A percentile compares a stretch with the other conserved stretches of the same genome.
Conservation (phyloP, 2,329 filamentous ascomycete species). For the Fusarium succisae region DNA sequence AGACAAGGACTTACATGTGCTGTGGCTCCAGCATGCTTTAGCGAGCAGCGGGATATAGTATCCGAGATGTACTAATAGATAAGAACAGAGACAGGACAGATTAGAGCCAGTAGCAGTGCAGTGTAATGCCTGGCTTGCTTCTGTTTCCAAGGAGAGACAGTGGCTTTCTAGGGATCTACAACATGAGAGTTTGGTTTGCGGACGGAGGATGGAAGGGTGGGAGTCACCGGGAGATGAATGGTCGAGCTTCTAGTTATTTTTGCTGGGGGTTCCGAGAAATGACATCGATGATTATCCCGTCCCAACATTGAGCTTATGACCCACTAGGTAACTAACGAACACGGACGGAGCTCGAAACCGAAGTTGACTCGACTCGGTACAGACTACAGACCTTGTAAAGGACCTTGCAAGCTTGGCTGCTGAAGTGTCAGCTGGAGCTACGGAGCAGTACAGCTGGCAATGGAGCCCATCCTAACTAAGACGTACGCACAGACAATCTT, state of each 20-base stretch:
- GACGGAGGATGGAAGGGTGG: not conserved
- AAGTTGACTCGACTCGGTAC: not conserved
- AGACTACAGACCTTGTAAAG: not conserved
- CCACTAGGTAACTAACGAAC: not conserved
- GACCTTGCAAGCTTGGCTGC: not conserved
- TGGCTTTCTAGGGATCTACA: slow-evolving; percentile 14
- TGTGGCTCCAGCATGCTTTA: slow-evolving; percentile 44
- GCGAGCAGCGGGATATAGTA: slow-evolving; percentile 11
- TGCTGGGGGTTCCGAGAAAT: slow-evolving; percentile 33
- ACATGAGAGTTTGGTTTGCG: slow-evolving; percentile 13
- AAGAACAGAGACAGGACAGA: not conserved
- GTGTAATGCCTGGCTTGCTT: not conserved
- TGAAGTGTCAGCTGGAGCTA: slow-evolving; percentile 1
- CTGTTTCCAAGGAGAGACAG: slow-evolving; percentile 1
- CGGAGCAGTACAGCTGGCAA: not conserved
- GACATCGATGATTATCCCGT: slow-evolving; percentile 33
- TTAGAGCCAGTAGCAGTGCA: not conserved
- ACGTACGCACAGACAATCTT: no score
- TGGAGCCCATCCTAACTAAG: not conserved
- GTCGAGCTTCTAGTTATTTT: slow-evolving; percentile 15
- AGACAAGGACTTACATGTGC: slow-evolving; percentile 48
- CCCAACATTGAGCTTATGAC: slow-evolving; percentile 39
- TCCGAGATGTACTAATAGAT: slow-evolving; percentile 11
- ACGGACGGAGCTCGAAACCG: not conserved
- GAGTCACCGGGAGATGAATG: slow-evolving; percentile 20